Evolutionary conservation across 805 yeast species (phyloP), one percentile per base, ranked within the genome.

Genomic region (Pichia rugopelliculosa): DNA sequence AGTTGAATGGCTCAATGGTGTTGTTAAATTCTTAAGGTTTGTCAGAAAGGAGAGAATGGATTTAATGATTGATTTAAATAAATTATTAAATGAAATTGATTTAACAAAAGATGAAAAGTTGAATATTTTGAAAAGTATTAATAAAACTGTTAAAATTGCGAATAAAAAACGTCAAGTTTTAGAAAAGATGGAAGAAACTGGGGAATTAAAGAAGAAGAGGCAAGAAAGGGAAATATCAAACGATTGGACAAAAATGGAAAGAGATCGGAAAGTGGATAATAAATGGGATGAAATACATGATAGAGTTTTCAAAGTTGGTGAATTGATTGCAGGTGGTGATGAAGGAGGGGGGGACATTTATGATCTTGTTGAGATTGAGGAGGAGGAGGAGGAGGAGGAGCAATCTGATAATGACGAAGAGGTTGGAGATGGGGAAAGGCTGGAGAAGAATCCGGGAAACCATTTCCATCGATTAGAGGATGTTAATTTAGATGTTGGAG

Each of bases 1-100:
- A 45, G 73, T 87, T 40, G 64, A 64, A 6, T 91, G 97, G 97
- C 71, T 87, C 40, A 79, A 84, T 49, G 68, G 72, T 18, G 79
- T 88, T 45, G 68, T 89, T 24, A 67, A 70, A 12, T 78, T 87
- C 52, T 66, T 90, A 44, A 75, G 86, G 48, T 69, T 72, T 45
- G 87, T 90, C 48, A 81, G 74, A 57, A 66, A 56, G 12, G 68
- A 69, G 5, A 59, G 67, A 7, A 66, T 65, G 0, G 64, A 60
- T 17, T 66, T 71, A 41, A 66, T 71, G 47, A 55, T 86, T 5
- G 76, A 79, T 52, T 59, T 87, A 26, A 62, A 58, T 4, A 54
- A 55, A 1, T 51, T 78, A 30, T 51, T 76, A 0, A 38, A 34
- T 9, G 42, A n/a, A 3, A 26, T 41, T n/a, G 25, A 41, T 7